phyloP scores from a whole-genome alignment of 2,329 filamentous ascomycete genomes.

The Aspergillus udagawae region DNA sequence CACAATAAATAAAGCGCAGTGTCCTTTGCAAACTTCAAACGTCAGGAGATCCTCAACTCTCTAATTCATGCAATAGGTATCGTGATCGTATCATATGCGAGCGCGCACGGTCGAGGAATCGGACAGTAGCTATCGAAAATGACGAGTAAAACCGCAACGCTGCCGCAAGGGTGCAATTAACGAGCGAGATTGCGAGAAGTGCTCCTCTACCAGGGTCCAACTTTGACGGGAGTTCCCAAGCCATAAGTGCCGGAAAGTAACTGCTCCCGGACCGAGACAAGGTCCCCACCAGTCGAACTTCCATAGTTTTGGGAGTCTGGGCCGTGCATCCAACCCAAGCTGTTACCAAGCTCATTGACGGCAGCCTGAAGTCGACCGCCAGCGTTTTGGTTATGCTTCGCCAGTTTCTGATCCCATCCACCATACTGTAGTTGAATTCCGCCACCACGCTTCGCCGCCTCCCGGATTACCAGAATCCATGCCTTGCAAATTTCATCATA shows the following conservation, averaged over 20 bases:
- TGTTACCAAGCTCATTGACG: constrained; percentile 69
- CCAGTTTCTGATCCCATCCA: constrained; percentile 85
- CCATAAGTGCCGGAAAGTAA: constrained; percentile 56
- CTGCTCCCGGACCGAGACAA: constrained; percentile 52
- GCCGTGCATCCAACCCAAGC: constrained; percentile 73
- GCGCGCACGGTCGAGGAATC: constrained; percentile 26
- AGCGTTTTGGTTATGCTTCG: constrained; percentile 82
- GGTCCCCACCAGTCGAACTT: constrained; percentile 34
- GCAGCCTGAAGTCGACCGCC: constrained; percentile 77
- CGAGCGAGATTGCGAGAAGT: constrained; percentile 2
- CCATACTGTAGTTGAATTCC: constrained; percentile 86
- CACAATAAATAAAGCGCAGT: constrained; percentile 9
- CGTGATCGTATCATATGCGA: constrained; percentile 42
- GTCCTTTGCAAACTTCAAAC: constrained; percentile 35
- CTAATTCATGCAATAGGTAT: constrained; percentile 43
- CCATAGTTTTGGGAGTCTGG: constrained; percentile 24
- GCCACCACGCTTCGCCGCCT: constrained; percentile 84
- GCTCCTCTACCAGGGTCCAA: constrained; percentile 50
- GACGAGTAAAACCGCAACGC: constrained; percentile 6
- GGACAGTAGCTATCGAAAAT: constrained; percentile 14
- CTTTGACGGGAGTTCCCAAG: constrained; percentile 50
- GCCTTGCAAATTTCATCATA: constrained; percentile 95
- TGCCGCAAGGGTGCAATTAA: constrained; percentile 7
- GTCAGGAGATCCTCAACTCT: constrained; percentile 37
- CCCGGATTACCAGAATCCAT: constrained; percentile 86